A percentile compares a stretch with the other conserved stretches of the same genome.
Conservation (phyloP, 345 rosid genomes). For the Aquilaria sinensis region DNA sequence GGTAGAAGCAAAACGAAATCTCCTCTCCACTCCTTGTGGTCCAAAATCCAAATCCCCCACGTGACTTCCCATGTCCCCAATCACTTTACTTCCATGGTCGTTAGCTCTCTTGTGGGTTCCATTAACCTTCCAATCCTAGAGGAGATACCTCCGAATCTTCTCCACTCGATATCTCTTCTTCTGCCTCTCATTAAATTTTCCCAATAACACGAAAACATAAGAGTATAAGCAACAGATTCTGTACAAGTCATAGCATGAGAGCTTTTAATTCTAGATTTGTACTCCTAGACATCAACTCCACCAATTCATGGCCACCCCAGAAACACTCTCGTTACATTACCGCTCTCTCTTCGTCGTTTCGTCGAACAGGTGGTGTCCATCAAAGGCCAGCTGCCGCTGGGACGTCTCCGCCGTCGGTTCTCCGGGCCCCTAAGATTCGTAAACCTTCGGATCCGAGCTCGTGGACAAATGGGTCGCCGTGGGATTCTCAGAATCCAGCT, state of each 20-base stretch:
- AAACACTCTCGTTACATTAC: constrained; percentile 23
- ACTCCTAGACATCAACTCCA: constrained; percentile 56
- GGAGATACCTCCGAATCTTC: constrained; percentile 88
- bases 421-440: constrained; percentile 44
- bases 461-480: constrained; percentile 33
- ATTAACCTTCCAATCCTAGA: constrained; percentile 30
- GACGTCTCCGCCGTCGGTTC: constrained; percentile 32
- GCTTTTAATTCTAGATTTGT: constrained; percentile 52
- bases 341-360: constrained; percentile 48
- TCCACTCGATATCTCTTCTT: constrained; percentile 20
- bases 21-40: constrained; percentile 8
- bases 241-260: constrained; percentile 29
- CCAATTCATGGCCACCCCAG: constrained; percentile 46
- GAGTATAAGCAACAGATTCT: neutral
- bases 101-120: constrained; percentile 32
- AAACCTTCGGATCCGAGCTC: constrained; percentile 38
- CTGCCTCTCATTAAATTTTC: constrained; percentile 6
- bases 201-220: constrained; percentile 2
- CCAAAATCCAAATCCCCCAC: constrained; percentile 18
- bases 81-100: constrained; percentile 19
- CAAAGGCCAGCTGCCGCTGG: constrained; percentile 34
- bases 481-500: constrained; percentile 24
- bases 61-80: constrained; percentile 6
- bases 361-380: constrained; percentile 49
- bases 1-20: neutral